Evolutionary conservation across 2,329 filamentous ascomycete genomes (phyloP).

Genomic region (Aspergillus amoenus): DNA sequence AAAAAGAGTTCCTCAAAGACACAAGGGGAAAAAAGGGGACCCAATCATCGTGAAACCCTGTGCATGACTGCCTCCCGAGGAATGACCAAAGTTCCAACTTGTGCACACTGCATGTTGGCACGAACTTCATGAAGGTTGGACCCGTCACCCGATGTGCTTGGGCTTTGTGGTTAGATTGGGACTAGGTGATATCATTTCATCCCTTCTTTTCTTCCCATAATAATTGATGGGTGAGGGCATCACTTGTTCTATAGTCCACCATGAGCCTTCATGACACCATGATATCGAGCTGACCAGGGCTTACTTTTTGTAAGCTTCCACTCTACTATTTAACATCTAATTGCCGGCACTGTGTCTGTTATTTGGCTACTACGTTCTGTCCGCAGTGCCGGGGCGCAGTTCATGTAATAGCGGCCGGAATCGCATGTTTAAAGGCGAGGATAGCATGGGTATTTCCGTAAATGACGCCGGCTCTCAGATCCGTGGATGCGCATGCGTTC

Average conservation of each 20-base stretch:
- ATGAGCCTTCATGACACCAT: not conserved
- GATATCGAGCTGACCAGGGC: not conserved
- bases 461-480: not conserved
- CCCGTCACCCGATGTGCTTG: not conserved
- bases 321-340: not conserved
- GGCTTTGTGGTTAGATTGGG: not conserved
- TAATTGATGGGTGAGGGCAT: not conserved
- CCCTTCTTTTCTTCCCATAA: not conserved
- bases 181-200: not conserved
- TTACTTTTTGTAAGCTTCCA: not conserved
- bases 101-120: not conserved
- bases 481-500: not conserved
- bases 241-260: not conserved
- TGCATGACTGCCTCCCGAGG: not conserved
- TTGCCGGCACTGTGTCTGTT: not conserved
- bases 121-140: not conserved
- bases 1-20: not conserved
- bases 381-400: not conserved
- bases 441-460: not conserved
- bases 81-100: not conserved
- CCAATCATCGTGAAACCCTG: constrained; percentile 2
- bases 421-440: not conserved
- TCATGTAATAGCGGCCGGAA: not conserved
- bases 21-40: constrained; percentile 9
- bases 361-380: not conserved